These are phyloP conservation scores for Mucuna pruriens DNA, from an alignment of 306 rosid genomes.

Conservation along the genomic window DNA sequence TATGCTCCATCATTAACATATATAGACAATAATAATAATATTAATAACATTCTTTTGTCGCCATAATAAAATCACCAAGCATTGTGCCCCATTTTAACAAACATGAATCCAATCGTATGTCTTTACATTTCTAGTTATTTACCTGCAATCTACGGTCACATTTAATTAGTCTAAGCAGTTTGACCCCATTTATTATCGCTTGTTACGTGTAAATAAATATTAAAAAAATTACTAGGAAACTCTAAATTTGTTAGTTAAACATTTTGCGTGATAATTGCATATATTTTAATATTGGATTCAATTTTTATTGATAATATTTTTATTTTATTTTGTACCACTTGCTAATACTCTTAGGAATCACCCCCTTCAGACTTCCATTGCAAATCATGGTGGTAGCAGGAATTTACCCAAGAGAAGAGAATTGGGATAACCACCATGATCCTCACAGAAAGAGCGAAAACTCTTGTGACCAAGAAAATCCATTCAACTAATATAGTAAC, in stretches of 20 bases:
- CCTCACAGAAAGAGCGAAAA: not conserved
- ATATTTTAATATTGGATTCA: too few species aligned
- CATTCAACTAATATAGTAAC: not conserved
- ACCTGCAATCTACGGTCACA: not conserved
- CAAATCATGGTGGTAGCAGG: not conserved
- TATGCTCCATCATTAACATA: slow-evolving; percentile 8
- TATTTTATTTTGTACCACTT: not conserved
- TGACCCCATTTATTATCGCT: not conserved
- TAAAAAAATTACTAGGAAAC: too few species aligned
- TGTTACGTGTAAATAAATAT: not conserved
- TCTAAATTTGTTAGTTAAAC: too few species aligned
- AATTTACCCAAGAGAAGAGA: not conserved
- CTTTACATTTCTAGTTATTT: not conserved
- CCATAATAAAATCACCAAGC: not conserved
- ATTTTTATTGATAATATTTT: too few species aligned
- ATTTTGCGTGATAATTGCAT: too few species aligned
- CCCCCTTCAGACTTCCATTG: not conserved
- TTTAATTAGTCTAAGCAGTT: not conserved
- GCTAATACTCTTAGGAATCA: not conserved
- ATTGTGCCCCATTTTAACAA: not conserved
- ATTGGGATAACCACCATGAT: not conserved
- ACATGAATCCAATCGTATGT: not conserved
- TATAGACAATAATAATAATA: not conserved
- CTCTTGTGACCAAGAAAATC: not conserved
- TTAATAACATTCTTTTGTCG: not conserved